Percentiles rank a stretch among this genome's conserved stretches.
Evolutionary conservation across 2,329 filamentous ascomycete species (phyloP).

Genomic region (Xylariaceae sp.): DNA sequence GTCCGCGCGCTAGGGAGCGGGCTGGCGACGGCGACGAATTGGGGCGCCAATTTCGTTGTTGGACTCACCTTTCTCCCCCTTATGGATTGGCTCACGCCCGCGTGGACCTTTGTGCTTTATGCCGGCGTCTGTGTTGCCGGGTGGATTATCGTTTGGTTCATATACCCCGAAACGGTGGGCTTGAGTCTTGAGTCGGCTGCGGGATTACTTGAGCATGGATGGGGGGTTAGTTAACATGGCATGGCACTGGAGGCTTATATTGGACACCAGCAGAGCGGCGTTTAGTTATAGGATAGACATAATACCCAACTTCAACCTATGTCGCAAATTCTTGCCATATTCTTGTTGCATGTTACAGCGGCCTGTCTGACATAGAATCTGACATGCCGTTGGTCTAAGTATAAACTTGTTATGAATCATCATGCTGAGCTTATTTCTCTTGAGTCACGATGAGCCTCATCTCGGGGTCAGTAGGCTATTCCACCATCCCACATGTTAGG

Average conservation of each 20-base stretch:
- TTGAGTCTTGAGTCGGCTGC: constrained; percentile 78
- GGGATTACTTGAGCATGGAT: constrained; percentile 65
- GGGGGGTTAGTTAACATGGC: constrained; percentile 56
- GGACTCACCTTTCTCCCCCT: constrained; percentile 84
- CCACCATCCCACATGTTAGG: no score
- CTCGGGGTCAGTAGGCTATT: no score
- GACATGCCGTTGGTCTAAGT: no score
- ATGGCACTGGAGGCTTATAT: no score
- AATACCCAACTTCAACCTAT: no score
- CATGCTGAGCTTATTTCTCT: no score
- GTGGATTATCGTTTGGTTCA: constrained; percentile 64
- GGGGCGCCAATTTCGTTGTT: constrained; percentile 81
- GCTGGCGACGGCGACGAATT: constrained; percentile 75
- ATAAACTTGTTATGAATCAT: no score
- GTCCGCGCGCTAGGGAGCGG: constrained; percentile 71
- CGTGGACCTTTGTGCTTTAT: constrained; percentile 80
- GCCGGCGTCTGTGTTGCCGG: constrained; percentile 64
- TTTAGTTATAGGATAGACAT: not conserved
- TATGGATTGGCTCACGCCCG: constrained; percentile 56
- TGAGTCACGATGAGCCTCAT: no score
- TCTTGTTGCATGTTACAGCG: no score
- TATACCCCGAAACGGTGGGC: constrained; percentile 85
- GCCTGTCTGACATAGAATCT: no score
- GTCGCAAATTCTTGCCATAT: no score
- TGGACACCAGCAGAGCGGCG: no score